These are phyloP conservation scores for Helotiales sp. DNA, from an alignment of 2,329 filamentous ascomycete species.

Conservation along the genomic window DNA sequence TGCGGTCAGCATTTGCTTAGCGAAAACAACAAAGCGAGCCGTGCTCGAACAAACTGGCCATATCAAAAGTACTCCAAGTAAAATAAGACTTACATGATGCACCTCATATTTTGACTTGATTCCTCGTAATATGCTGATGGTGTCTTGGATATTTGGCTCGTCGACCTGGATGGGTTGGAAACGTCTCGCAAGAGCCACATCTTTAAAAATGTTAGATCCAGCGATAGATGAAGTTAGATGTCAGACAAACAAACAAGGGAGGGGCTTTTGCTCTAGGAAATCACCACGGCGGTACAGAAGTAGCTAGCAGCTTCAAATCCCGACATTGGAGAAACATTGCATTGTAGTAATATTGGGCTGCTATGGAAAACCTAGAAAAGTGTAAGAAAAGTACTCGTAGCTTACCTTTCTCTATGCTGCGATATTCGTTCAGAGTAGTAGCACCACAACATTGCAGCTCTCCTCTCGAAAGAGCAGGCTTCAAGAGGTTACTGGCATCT, in stretches of 20 bases:
- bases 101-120: constrained; percentile 99
- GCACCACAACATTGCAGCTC: constrained; percentile 95
- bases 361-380: not conserved
- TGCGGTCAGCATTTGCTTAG: not conserved
- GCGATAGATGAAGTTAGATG: too few species aligned
- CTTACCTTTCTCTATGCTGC: constrained; percentile 79
- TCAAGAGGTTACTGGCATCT: constrained; percentile 92
- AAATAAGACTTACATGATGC: constrained; percentile 67
- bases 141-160: constrained; percentile 89
- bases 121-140: constrained; percentile 91
- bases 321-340: not conserved
- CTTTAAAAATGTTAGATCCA: constrained; percentile 45
- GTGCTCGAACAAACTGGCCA: not conserved
- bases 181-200: constrained; percentile 86
- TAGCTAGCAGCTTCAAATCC: not conserved
- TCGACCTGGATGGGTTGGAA: constrained; percentile 96
- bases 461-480: constrained; percentile 89
- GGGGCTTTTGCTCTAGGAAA: not conserved
- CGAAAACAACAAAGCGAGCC: not conserved
- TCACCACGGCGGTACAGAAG: not conserved
- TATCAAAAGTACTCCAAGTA: not conserved
- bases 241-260: too few species aligned
- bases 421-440: constrained; percentile 90
- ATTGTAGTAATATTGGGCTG: not conserved
- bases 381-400: not conserved